Conservation (phyloP, 441 rosid species). For the Kokia cookei region DNA sequence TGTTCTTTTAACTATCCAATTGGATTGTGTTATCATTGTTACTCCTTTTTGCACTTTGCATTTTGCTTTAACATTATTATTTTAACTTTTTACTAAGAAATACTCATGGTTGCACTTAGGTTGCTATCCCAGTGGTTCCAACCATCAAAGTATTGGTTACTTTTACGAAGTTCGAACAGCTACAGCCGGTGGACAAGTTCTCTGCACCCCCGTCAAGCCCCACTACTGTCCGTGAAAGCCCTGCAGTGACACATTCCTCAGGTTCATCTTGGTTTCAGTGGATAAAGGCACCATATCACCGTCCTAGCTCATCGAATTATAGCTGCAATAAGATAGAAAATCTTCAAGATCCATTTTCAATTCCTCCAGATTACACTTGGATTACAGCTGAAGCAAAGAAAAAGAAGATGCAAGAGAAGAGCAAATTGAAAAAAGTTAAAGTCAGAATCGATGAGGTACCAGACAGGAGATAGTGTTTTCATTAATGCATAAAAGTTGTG, state of each 20-base stretch:
- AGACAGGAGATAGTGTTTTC: constrained; percentile 26
- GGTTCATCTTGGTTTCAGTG: constrained; percentile 96
- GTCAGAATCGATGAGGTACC: constrained; percentile 31
- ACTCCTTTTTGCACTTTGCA: neutral
- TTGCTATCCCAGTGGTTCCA: constrained; percentile 96
- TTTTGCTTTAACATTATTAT: neutral
- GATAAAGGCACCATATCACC: constrained; percentile 84
- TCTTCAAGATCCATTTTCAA: constrained; percentile 70
- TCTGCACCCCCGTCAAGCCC: constrained; percentile 97
- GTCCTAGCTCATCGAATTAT: constrained; percentile 42
- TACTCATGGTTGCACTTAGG: constrained; percentile 38
- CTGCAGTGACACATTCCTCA: constrained; percentile 35
- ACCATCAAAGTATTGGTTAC: constrained; percentile 92
- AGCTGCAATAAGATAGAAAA: constrained; percentile 57
- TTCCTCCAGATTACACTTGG: constrained; percentile 84
- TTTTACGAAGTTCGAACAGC: constrained; percentile 90
- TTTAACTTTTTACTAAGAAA: neutral
- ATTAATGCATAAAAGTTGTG: constrained; percentile 23
- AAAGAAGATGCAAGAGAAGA: constrained; percentile 93
- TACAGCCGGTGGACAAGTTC: constrained; percentile 83
- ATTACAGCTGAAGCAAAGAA: constrained; percentile 90
- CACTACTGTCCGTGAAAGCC: constrained; percentile 52
- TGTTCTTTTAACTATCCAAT: neutral
- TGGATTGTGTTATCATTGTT: neutral
- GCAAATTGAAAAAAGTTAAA: constrained; percentile 70